phyloP scores from a whole-genome alignment of 139 green algal species.

The Ettlia oleoabundans region DNA sequence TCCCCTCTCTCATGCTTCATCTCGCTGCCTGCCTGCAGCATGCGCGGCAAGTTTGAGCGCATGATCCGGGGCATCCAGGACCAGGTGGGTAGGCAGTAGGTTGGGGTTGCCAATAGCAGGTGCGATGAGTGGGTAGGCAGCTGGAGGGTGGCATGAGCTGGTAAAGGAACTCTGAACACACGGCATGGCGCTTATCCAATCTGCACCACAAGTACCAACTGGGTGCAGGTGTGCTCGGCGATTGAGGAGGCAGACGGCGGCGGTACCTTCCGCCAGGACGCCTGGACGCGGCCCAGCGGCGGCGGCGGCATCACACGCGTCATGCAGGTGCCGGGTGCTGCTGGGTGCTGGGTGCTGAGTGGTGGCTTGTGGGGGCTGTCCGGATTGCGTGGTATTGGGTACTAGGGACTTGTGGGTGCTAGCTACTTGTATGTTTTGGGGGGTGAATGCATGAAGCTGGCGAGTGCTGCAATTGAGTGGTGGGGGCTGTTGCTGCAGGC shows the following conservation, averaged over 20 bases:
- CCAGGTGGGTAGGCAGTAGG: slow-evolving; percentile 68
- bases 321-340: too few relatives aligned
- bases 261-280: slow-evolving; percentile 91
- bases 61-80: slow-evolving; percentile 77
- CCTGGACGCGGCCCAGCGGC: slow-evolving; percentile 89
- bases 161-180: background rate
- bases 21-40: slow-evolving; percentile 40
- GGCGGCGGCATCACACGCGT: slow-evolving; percentile 97
- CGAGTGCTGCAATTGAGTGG: too few relatives aligned
- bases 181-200: background rate
- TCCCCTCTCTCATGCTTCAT: background rate
- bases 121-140: too few relatives aligned
- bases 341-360: too few relatives aligned
- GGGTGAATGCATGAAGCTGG: too few relatives aligned
- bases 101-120: background rate
- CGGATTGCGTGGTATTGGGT: too few relatives aligned
- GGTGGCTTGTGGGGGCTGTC: too few relatives aligned
- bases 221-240: slow-evolving; percentile 76
- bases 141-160: slow-evolving; percentile 37
- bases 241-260: slow-evolving; percentile 92
- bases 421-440: too few relatives aligned
- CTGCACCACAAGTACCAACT: background rate
- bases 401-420: too few relatives aligned
- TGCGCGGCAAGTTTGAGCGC: slow-evolving; percentile 65
- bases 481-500: too few relatives aligned